Base-by-base conservation (phyloP, 176 grass and related monocot species). In the Lolium multiflorum region DNA sequence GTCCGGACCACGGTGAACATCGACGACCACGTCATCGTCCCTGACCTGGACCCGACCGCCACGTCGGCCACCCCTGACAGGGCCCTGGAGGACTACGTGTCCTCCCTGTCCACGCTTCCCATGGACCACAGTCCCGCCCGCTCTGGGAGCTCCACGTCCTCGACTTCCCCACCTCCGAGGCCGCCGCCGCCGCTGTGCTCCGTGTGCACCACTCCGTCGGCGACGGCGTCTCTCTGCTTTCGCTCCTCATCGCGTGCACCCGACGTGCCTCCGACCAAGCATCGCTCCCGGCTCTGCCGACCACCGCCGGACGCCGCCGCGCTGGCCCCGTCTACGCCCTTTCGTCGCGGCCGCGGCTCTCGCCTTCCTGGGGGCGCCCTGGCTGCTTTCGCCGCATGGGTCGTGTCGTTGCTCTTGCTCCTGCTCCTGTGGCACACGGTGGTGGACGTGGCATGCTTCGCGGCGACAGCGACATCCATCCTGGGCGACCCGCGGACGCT, bases 91-190 rank as follows among this genome's bases (percentile, higher is more conserved):
- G 81, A 88, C 81, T 98, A 98, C 74, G 89, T 94, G 39, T 80
- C 96, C 10, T 92, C 93, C 6, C 93, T 98, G 67, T 90, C 91
- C 35, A 3, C 80, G 66, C 37, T 52, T 21, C 35, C 87, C 49
- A 80, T 98, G 91, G 88, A 90, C 81, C 85, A 65, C 47, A n/a
- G n/a, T 90, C 88, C 62, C 87, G 86, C 14, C 93, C 96, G 9
- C 93, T 95, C 14, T 98, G 96, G 96, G 96, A 98, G 72, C 56
- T 94, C 47, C 96, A 98, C 93, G 24, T 98, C 74, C 91, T 98
- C 88, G 86, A 92, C 89, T 77, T 98, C 73, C 91, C 89, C 63
- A 95, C 95, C 77, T 69, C 91, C 35, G 93, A 92, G 55, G 86
- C 91, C 28, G 78, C 76, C 46, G 87, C 96, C 46, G 81, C 89